A percentile compares a stretch with the other conserved stretches of the same genome.
These are phyloP conservation scores for Eudorina sp. DNA, from an alignment of 139 green algal genomes.

Conservation along the genomic window DNA sequence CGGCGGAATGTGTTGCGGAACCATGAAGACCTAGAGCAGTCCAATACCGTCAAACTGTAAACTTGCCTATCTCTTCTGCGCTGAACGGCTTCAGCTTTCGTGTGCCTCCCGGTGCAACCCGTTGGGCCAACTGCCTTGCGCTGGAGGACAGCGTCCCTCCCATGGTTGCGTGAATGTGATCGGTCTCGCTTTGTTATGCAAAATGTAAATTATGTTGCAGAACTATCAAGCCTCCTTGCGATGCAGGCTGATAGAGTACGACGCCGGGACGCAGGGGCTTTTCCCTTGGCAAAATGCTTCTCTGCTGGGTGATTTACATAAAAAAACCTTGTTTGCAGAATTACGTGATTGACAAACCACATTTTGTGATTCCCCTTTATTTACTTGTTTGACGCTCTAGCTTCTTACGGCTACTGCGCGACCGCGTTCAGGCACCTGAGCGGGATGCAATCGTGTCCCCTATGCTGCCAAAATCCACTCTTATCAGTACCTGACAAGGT, in stretches of 20 bases:
- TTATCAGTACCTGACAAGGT: background rate
- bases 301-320: no score
- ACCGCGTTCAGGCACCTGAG: background rate
- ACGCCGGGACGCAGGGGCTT: no score
- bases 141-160: background rate
- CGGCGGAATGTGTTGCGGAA: background rate
- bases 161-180: no score
- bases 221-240: no score
- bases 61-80: slow-evolving; percentile 13
- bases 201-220: no score
- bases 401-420: background rate
- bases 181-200: no score
- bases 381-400: background rate
- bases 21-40: background rate
- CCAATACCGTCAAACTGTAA: no score
- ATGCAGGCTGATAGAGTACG: no score
- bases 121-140: slow-evolving; percentile 4
- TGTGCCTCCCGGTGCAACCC: background rate
- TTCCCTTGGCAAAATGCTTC: no score
- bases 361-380: background rate
- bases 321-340: background rate
- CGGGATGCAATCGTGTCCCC: background rate
- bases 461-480: background rate
- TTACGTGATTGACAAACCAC: background rate
- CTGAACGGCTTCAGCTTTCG: slow-evolving; percentile 34